A percentile compares a stretch with the other conserved stretches of the same genome.
These are phyloP conservation scores for Grigorovia jiainica DNA, from an alignment of 805 yeast genomes.

Conservation along the genomic window DNA sequence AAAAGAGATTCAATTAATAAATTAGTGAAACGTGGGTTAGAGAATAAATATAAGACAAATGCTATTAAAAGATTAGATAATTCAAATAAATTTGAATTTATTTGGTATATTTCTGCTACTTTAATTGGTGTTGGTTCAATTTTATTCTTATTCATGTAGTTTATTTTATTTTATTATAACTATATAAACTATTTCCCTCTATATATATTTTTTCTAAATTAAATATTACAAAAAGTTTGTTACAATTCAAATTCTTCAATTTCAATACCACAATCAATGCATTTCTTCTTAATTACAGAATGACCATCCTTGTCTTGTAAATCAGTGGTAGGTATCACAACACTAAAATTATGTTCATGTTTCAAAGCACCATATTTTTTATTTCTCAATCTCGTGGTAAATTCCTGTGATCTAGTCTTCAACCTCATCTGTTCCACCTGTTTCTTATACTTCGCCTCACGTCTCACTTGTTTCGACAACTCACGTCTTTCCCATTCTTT, in stretches of 20 bases:
- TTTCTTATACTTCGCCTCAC: constrained; percentile 71
- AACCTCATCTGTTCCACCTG: constrained; percentile 80
- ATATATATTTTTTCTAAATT: not conserved
- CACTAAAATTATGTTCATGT: constrained; percentile 66
- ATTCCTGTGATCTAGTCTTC: constrained; percentile 86
- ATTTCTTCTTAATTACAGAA: constrained; percentile 45
- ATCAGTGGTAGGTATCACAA: constrained; percentile 5
- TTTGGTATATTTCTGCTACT: constrained; percentile 22
- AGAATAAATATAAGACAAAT: constrained; percentile 68
- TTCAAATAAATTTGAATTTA: constrained; percentile 3
- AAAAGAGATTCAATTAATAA: constrained; percentile 30
- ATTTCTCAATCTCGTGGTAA: constrained; percentile 58
- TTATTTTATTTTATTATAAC: not conserved
- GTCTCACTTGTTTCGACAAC: constrained; percentile 54
- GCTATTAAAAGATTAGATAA: constrained; percentile 34
- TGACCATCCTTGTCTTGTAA: constrained; percentile 34
- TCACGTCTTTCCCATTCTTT: constrained; percentile 88
- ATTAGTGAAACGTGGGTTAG: constrained; percentile 62
- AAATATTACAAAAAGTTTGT: not conserved
- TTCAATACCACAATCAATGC: constrained; percentile 76
- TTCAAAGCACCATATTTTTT: constrained; percentile 43
- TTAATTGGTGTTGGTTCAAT: constrained; percentile 24
- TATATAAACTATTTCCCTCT: not conserved
- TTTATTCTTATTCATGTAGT: constrained; percentile 16
- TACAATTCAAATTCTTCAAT: constrained; percentile 59